Conservation (phyloP, 768 basidiomycete genomes). For the Cantharellus anzutake region DNA sequence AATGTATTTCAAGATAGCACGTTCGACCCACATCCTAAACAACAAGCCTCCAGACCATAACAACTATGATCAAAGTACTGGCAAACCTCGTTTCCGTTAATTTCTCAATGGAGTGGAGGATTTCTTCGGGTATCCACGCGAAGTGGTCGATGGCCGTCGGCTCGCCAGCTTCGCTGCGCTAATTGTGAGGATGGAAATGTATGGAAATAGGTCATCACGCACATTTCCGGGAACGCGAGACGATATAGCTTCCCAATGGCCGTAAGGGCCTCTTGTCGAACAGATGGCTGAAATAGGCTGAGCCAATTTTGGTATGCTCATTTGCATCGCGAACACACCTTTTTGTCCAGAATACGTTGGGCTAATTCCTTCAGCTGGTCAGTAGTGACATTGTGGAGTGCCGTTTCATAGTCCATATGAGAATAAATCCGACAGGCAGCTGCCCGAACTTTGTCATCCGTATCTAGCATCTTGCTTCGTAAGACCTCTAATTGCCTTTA, state of each 20-base stretch:
- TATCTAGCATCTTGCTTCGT: slow-evolving; percentile 50
- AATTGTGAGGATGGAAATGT: background rate
- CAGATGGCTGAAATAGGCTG: slow-evolving; percentile 14
- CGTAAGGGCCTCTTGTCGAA: slow-evolving; percentile 45
- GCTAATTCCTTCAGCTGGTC: slow-evolving; percentile 42
- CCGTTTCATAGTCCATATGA: slow-evolving; percentile 78
- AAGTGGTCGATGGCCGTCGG: slow-evolving; percentile 57
- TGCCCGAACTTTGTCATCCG: slow-evolving; percentile 80
- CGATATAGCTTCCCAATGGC: slow-evolving; percentile 62
- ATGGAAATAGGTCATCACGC: slow-evolving; percentile 14
- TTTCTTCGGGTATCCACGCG: slow-evolving; percentile 74
- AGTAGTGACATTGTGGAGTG: slow-evolving; percentile 58
- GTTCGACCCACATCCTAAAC: slow-evolving; percentile 39
- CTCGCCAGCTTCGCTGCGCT: slow-evolving; percentile 58
- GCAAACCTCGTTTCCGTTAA: too few relatives aligned
- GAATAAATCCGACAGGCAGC: slow-evolving; percentile 68
- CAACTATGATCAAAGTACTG: too few relatives aligned
- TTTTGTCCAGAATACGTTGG: slow-evolving; percentile 67
- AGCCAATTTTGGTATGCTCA: background rate
- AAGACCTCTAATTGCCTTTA: slow-evolving; percentile 29
- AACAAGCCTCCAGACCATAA: background rate
- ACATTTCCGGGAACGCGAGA: slow-evolving; percentile 83
- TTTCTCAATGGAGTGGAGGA: slow-evolving; percentile 22
- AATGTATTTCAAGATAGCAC: slow-evolving; percentile 52
- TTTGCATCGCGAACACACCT: slow-evolving; percentile 27